Evolutionary conservation across 805 yeast genomes (phyloP).

Genomic region (Blastobotrys attinorum): DNA sequence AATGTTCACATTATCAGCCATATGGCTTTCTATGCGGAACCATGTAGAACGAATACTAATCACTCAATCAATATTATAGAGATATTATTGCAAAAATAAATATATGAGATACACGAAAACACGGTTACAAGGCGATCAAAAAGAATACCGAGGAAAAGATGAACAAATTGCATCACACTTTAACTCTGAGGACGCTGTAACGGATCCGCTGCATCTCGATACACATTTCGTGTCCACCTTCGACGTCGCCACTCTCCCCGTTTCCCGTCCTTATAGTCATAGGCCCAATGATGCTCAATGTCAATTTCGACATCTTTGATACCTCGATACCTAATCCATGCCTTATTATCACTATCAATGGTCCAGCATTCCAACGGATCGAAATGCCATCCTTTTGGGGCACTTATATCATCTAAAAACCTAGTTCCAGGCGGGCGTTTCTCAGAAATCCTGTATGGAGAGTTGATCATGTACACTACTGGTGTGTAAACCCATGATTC

Average conservation of each 20-base stretch:
- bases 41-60: too few species aligned
- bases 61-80: too few species aligned
- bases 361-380: slow-evolving; percentile 55
- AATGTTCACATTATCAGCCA: too few species aligned
- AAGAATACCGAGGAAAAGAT: too few species aligned
- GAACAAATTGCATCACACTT: too few species aligned
- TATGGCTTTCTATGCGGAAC: too few species aligned
- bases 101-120: too few species aligned
- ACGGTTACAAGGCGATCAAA: too few species aligned
- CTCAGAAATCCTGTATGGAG: slow-evolving; percentile 38
- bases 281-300: slow-evolving; percentile 31
- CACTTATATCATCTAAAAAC: slow-evolving; percentile 44
- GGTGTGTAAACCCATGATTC: slow-evolving; percentile 49
- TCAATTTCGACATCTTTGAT: slow-evolving; percentile 25
- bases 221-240: slow-evolving; percentile 31
- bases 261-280: slow-evolving; percentile 26
- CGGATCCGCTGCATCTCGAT: slow-evolving; percentile 16
- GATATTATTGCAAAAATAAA: too few species aligned
- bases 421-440: slow-evolving; percentile 61
- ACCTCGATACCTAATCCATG: slow-evolving; percentile 46
- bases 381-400: slow-evolving; percentile 73
- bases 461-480: slow-evolving; percentile 44
- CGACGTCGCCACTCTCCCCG: slow-evolving; percentile 35
- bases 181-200: too few species aligned
- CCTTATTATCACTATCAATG: slow-evolving; percentile 45